A percentile compares a stretch with the other conserved stretches of the same genome.
These are phyloP conservation scores for Dalbergia cultrata DNA, from an alignment of 306 rosid genomes.

Conservation along the genomic window DNA sequence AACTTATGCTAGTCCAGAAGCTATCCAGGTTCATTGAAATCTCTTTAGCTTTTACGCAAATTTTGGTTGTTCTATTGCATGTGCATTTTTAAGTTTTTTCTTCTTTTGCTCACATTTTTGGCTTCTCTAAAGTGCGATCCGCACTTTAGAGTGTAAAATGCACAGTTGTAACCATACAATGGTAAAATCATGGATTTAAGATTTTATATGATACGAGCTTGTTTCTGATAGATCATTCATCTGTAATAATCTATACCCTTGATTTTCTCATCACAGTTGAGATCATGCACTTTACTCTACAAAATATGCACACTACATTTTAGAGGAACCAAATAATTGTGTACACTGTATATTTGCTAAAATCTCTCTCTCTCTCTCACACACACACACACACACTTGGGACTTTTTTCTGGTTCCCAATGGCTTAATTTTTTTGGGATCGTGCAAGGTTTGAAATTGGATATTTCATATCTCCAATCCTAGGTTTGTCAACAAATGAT, in stretches of 20 bases:
- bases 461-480: slow-evolving; percentile 5
- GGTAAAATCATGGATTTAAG: too few species aligned
- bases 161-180: too few species aligned
- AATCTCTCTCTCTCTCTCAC: not conserved
- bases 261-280: too few species aligned
- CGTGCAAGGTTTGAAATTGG: slow-evolving; percentile 5
- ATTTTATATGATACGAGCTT: too few species aligned
- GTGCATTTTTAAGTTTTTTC: slow-evolving; percentile 19
- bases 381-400: too few species aligned
- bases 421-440: slow-evolving; percentile 4
- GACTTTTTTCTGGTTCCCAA: not conserved
- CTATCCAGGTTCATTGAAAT: slow-evolving; percentile 82
- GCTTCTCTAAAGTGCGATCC: not conserved
- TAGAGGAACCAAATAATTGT: too few species aligned
- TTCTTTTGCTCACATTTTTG: not conserved
- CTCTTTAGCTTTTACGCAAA: slow-evolving; percentile 33
- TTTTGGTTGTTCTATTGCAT: slow-evolving; percentile 1
- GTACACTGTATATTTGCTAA: slow-evolving; percentile 7
- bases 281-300: too few species aligned
- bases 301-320: too few species aligned
- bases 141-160: not conserved
- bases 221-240: too few species aligned
- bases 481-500: slow-evolving; percentile 26
- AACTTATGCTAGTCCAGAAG: slow-evolving; percentile 90
- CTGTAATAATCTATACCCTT: too few species aligned